Conservation (phyloP, 192 early-diverging fungal genomes). For the Backusella liffmaniae region DNA sequence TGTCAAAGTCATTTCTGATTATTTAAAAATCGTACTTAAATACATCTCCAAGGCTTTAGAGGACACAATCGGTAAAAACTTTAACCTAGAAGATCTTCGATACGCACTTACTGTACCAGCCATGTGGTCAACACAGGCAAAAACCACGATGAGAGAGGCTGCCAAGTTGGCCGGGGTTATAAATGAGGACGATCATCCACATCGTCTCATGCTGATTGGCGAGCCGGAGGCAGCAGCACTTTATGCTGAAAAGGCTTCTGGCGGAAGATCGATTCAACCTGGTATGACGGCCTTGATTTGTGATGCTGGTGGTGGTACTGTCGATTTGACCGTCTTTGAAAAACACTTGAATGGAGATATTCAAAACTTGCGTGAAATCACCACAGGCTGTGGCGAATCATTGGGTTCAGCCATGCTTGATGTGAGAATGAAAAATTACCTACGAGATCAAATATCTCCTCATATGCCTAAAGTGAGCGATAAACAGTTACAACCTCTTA, state of each 20-base stretch:
- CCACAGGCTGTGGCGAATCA: conserved; percentile 50
- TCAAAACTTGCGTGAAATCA: conserved; percentile 42
- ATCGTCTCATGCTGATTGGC: conserved; percentile 38
- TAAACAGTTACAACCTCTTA: conserved; percentile 16
- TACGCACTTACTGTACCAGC: conserved; percentile 51
- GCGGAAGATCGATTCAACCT: conserved; percentile 37
- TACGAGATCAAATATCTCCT: conserved; percentile 39
- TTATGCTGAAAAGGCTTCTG: conserved; percentile 44
- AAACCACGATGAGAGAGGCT: conserved; percentile 46
- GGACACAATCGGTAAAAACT: conserved; percentile 24
- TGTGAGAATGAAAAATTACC: conserved; percentile 41
- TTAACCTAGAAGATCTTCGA: conserved; percentile 36
- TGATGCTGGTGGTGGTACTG: conserved; percentile 56
- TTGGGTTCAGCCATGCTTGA: conserved; percentile 52
- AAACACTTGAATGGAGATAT: background rate
- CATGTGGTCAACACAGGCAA: conserved; percentile 50
- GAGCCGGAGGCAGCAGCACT: conserved; percentile 51
- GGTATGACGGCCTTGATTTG: conserved; percentile 48
- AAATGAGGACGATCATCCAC: conserved; percentile 37
- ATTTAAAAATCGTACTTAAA: conserved; percentile 41
- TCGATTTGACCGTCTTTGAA: conserved; percentile 40
- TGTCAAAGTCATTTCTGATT: conserved; percentile 51
- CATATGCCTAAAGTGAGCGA: conserved; percentile 18
- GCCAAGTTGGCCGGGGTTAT: conserved; percentile 45
- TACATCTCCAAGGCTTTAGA: conserved; percentile 29